These are phyloP conservation scores for Penicillium sp. DNA, from an alignment of 2,329 filamentous ascomycete genomes.

Conservation along the genomic window DNA sequence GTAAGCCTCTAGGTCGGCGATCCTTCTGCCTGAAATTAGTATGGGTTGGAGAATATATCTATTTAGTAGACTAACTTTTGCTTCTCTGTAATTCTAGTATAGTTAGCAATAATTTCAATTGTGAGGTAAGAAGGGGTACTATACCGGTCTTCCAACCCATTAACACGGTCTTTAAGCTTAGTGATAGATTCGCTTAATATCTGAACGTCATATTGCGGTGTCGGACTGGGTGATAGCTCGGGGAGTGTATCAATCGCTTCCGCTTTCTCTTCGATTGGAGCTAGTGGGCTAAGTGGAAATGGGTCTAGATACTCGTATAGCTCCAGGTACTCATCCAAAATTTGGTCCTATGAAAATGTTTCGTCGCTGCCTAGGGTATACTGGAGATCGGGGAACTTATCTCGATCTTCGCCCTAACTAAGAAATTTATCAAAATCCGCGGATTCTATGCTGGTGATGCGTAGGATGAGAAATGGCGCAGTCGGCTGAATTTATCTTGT, in stretches of 20 bases:
- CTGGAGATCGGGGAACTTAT: slow-evolving; percentile 1
- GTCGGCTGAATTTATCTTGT: background rate
- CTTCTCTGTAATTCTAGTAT: background rate
- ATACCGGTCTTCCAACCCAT: background rate
- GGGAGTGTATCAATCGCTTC: background rate
- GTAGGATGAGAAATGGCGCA: background rate
- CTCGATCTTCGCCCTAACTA: background rate
- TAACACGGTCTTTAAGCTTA: background rate
- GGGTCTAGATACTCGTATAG: background rate
- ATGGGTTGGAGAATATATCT: background rate
- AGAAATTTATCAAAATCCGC: background rate
- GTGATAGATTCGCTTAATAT: background rate
- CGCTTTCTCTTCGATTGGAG: background rate
- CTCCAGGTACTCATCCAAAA: background rate
- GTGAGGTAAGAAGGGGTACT: background rate
- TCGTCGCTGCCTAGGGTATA: background rate
- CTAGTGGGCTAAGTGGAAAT: background rate
- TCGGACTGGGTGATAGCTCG: background rate
- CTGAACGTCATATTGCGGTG: background rate
- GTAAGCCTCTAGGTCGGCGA: background rate
- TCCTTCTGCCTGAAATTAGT: background rate
- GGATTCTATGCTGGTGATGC: background rate
- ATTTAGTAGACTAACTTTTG: background rate
- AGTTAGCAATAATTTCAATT: background rate
- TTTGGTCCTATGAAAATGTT: background rate